Base-by-base conservation (phyloP, 257 asterid species). In the Fraxinus pennsylvanica region DNA sequence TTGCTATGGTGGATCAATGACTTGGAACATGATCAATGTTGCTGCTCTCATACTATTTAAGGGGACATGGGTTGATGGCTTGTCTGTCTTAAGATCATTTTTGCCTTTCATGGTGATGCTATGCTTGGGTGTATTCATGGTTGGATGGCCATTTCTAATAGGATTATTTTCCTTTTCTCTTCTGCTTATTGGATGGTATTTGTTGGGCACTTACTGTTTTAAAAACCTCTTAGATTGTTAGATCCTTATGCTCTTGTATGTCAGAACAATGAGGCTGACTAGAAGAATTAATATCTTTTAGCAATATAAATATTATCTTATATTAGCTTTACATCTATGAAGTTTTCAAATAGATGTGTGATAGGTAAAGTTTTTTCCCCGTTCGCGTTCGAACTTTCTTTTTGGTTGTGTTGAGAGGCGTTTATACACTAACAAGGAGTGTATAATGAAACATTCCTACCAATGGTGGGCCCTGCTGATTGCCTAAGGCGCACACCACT, bases 11-110 rank as follows among this genome's bases (percentile, higher is more conserved):
- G 97, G 96, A 19, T 92, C 94, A 4, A 84, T 89, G 96, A 68
- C 79, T n/a, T 96, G 99, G 99, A 93, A 92, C 94, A 88, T 96
- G 97, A 76, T 93, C 38, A 88, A 82, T 9, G 91, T 92, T 12
- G 92, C 89, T 0, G 92, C 88, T 66, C 98, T 92, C 15, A 10
- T 92, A 69, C 79, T 93, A 75, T 65, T 85, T 12, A 88, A 86
- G 81, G 99, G 98, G 72, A 88, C 68, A 57, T 96, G 99, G 99
- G 90, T 91, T 76, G 90, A 84, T 73, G 75, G 81, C 63, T 52
- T 87, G 9, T 89, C 98, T 7, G 85, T 91, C 65, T 9, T 90
- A 47, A 84, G 93, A 76, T 81, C 98, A 29, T 92, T 91, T 88
- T 76, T 87, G 68, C 98, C 99, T 3, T 92, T 91, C 68, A 19